Percentiles rank a stretch among this genome's conserved stretches.
These are phyloP conservation scores for Cercospora sp. DNA, from an alignment of 2,329 filamentous ascomycete species.

Conservation along the genomic window DNA sequence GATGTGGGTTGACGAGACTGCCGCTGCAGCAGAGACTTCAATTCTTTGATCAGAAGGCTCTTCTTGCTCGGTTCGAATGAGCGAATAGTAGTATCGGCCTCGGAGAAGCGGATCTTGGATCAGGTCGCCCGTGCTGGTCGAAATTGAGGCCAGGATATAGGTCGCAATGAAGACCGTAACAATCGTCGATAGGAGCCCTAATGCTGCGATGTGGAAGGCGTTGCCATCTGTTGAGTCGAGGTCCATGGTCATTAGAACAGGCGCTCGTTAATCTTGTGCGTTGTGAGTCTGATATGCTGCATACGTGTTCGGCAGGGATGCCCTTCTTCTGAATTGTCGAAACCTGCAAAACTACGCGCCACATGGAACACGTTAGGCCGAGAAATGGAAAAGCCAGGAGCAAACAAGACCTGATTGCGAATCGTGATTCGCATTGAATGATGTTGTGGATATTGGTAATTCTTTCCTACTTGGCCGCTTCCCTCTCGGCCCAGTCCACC, in stretches of 20 bases:
- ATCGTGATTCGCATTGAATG: not conserved
- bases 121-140: not conserved
- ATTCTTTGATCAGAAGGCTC: not conserved
- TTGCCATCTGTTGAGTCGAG: not conserved
- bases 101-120: not conserved
- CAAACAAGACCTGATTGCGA: not conserved
- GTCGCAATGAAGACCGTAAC: not conserved
- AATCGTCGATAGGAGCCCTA: not conserved
- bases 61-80: not conserved
- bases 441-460: not conserved
- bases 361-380: not conserved
- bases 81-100: not conserved
- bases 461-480: conserved; percentile 9
- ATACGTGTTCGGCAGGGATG: not conserved
- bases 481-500: conserved; percentile 68
- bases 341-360: not conserved
- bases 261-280: not conserved
- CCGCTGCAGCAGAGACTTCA: not conserved
- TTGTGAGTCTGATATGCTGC: not conserved
- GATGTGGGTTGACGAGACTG: not conserved
- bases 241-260: not conserved
- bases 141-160: not conserved
- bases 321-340: not conserved
- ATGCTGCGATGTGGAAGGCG: not conserved
- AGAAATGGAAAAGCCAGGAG: not conserved